Conservation (phyloP, 768 basidiomycete species). For the Boletus rubropictus region DNA sequence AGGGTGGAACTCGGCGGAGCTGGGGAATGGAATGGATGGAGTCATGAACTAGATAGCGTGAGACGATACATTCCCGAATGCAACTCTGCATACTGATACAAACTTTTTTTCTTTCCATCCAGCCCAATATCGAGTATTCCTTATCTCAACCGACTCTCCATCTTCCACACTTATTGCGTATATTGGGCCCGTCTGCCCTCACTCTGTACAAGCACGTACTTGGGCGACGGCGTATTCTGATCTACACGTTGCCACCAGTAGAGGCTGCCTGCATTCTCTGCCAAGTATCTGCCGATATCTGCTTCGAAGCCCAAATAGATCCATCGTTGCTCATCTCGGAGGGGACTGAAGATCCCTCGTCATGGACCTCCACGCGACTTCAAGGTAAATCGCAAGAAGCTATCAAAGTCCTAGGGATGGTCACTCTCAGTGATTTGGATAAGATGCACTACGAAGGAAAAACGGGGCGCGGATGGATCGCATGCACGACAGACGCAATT, state of each 20-base stretch:
- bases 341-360: constrained; percentile 22
- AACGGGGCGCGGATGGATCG: constrained; percentile 73
- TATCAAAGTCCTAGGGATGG: constrained; percentile 70
- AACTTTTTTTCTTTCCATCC: constrained; percentile 8
- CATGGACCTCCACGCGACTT: constrained; percentile 29
- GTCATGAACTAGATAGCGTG: constrained; percentile 55
- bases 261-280: constrained; percentile 73
- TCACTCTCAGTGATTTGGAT: constrained; percentile 70
- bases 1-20: constrained; percentile 48
- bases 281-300: constrained; percentile 56
- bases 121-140: constrained; percentile 22
- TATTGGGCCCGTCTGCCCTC: constrained; percentile 72
- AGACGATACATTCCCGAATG: constrained; percentile 8
- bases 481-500: constrained; percentile 82
- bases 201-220: constrained; percentile 78
- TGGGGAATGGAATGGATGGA: constrained; percentile 66
- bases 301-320: constrained; percentile 43
- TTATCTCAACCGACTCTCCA: constrained; percentile 55
- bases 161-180: constrained; percentile 68
- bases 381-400: constrained; percentile 44
- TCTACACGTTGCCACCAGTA: constrained; percentile 75
- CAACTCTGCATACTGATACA: neutral
- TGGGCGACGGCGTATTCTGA: constrained; percentile 66
- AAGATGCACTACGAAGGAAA: constrained; percentile 51
- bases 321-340: constrained; percentile 18